Conservation (phyloP, 805 yeast genomes). For the Metschnikowia gelsemii region DNA sequence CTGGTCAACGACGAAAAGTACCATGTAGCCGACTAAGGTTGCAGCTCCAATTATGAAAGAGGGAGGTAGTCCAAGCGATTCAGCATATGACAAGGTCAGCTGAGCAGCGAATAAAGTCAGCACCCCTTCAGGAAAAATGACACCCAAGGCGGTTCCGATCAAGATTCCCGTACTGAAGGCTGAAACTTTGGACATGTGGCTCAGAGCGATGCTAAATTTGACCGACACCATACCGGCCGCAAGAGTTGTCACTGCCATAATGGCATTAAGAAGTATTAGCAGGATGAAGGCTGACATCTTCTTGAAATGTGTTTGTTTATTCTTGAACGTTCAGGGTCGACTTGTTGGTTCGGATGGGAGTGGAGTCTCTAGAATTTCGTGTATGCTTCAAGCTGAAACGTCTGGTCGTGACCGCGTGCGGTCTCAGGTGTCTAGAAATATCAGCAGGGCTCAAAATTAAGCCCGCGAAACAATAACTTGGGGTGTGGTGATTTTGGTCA, state of each 20-base stretch:
- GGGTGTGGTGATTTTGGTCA: no score
- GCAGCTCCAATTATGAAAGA: constrained; percentile 45
- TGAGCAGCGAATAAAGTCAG: constrained; percentile 37
- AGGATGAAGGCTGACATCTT: constrained; percentile 7
- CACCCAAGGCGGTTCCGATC: constrained; percentile 55
- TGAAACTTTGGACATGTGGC: constrained; percentile 39
- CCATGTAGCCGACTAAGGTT: constrained; percentile 52
- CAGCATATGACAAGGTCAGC: constrained; percentile 3
- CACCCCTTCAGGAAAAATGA: constrained; percentile 68
- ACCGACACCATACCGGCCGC: constrained; percentile 16
- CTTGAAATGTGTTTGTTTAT: no score
- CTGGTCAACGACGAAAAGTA: constrained; percentile 51
- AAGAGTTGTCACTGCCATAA: constrained; percentile 15
- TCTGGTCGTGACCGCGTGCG: background rate
- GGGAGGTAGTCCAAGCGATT: constrained; percentile 8
- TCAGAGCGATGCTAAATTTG: constrained; percentile 11
- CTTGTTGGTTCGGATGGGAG: no score
- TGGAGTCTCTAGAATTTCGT: no score
- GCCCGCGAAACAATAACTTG: no score
- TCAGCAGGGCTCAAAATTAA: no score
- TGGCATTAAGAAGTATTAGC: constrained; percentile 10
- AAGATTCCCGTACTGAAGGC: constrained; percentile 59
- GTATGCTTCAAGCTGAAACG: background rate
- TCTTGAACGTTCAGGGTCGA: no score
- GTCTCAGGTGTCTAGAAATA: background rate